phyloP scores from a whole-genome alignment of 2,329 filamentous ascomycete genomes.

The Biscogniauxia marginata region DNA sequence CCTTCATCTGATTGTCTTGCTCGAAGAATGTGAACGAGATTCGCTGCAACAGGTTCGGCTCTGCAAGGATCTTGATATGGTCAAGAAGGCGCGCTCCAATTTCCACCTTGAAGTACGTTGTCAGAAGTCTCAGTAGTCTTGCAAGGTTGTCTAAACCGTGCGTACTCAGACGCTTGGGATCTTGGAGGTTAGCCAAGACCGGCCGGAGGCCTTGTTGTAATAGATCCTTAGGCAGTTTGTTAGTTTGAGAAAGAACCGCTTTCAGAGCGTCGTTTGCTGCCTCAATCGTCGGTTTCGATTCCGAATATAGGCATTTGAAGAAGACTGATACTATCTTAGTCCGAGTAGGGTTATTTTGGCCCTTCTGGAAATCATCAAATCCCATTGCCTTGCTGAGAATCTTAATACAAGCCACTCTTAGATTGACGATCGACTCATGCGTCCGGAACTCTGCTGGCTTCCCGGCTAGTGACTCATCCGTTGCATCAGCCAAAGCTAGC shows the following conservation, averaged over 20 bases:
- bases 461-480: conserved; percentile 87
- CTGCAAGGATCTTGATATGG: conserved; percentile 88
- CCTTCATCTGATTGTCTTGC: conserved; percentile 88
- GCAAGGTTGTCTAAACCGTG: conserved; percentile 90
- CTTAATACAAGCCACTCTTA: conserved; percentile 90
- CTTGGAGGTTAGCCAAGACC: conserved; percentile 94
- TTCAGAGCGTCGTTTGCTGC: conserved; percentile 90
- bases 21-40: conserved; percentile 95
- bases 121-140: conserved; percentile 83
- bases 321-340: conserved; percentile 87
- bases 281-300: conserved; percentile 87
- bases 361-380: conserved; percentile 86
- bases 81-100: conserved; percentile 92
- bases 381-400: conserved; percentile 91
- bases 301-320: conserved; percentile 95
- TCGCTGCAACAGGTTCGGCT: conserved; percentile 75
- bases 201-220: conserved; percentile 91
- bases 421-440: conserved; percentile 88
- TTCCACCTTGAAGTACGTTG: conserved; percentile 98
- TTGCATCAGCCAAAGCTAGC: conserved; percentile 87
- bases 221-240: conserved; percentile 91
- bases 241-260: conserved; percentile 81
- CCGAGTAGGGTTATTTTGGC: conserved; percentile 63
- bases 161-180: conserved; percentile 84
- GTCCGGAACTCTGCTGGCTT: conserved; percentile 93